Percentiles rank a stretch among this genome's conserved stretches.
phyloP scores from a whole-genome alignment of 2,329 filamentous ascomycete species.

The Aspergillus fumigatiaffinis region DNA sequence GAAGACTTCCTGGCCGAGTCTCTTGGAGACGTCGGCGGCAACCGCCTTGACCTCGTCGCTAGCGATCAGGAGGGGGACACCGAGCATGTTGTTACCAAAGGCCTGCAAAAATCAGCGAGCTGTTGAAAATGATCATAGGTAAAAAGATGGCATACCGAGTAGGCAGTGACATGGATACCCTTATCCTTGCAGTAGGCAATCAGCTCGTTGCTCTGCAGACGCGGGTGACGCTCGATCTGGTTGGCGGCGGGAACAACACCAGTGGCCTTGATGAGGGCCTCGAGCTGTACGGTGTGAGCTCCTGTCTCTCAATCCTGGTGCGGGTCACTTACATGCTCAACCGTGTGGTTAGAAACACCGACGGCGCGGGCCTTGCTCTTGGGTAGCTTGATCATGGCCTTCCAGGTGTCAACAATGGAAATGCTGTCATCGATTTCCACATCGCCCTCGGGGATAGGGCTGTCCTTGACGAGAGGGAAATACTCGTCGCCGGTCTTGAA shows the following conservation, averaged over 20 bases:
- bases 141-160: slow-evolving; percentile 45
- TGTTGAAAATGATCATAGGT: not conserved
- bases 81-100: slow-evolving; percentile 57
- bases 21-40: slow-evolving; percentile 51
- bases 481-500: slow-evolving; percentile 38
- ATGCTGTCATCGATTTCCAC: slow-evolving; percentile 44
- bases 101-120: slow-evolving; percentile 27
- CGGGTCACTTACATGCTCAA: slow-evolving; percentile 28
- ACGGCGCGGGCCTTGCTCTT: slow-evolving; percentile 41
- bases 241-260: slow-evolving; percentile 61
- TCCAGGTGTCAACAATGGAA: slow-evolving; percentile 43
- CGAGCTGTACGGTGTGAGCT: slow-evolving; percentile 33
- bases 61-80: slow-evolving; percentile 61
- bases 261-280: slow-evolving; percentile 53
- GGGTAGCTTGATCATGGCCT: slow-evolving; percentile 42
- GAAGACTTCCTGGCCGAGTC: slow-evolving; percentile 31
- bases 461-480: slow-evolving; percentile 44
- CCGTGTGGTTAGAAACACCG: slow-evolving; percentile 42
- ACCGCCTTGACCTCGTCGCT: slow-evolving; percentile 62
- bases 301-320: not conserved
- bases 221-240: slow-evolving; percentile 67
- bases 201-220: slow-evolving; percentile 59
- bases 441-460: slow-evolving; percentile 35
- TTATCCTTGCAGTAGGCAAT: slow-evolving; percentile 55
- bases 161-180: slow-evolving; percentile 59